These are phyloP conservation scores for Debaryomyces prosopidis DNA, from an alignment of 805 yeast species.

Conservation along the genomic window DNA sequence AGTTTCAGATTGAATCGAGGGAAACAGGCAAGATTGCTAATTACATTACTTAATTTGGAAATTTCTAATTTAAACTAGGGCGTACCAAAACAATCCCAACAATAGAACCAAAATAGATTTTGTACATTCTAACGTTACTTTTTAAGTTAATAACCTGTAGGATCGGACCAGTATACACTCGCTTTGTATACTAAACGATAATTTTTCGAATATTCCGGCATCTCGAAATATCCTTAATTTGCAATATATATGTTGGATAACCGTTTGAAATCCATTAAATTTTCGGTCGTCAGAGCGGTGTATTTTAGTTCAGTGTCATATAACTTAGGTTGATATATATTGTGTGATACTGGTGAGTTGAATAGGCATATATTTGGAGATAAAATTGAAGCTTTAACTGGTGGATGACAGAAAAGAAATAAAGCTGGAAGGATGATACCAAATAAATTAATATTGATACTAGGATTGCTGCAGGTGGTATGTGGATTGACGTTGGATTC, in stretches of 20 bases:
- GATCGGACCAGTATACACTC: not conserved
- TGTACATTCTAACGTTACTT: too few species aligned
- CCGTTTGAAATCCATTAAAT: too few species aligned
- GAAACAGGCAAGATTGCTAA: not conserved
- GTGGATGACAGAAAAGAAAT: not conserved
- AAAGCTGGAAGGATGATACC: not conserved
- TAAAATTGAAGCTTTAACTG: not conserved
- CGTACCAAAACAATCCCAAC: too few species aligned
- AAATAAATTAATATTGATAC: not conserved
- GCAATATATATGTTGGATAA: not conserved
- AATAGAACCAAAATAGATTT: too few species aligned
- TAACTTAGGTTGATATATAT: too few species aligned
- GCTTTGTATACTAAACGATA: not conserved
- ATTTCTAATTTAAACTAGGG: not conserved
- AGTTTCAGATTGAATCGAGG: not conserved
- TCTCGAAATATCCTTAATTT: not conserved
- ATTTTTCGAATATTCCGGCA: not conserved
- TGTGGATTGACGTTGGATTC: slow-evolving; percentile 2
- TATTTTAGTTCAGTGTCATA: too few species aligned
- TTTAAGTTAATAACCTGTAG: too few species aligned
- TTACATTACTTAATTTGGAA: not conserved
- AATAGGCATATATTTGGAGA: not conserved
- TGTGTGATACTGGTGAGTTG: not conserved
- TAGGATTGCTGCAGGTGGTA: not conserved
- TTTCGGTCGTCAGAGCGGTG: too few species aligned